Base-by-base conservation (phyloP, 1,284 basidiomycete genomes). In the Mycosarcoma mackinlayi region DNA sequence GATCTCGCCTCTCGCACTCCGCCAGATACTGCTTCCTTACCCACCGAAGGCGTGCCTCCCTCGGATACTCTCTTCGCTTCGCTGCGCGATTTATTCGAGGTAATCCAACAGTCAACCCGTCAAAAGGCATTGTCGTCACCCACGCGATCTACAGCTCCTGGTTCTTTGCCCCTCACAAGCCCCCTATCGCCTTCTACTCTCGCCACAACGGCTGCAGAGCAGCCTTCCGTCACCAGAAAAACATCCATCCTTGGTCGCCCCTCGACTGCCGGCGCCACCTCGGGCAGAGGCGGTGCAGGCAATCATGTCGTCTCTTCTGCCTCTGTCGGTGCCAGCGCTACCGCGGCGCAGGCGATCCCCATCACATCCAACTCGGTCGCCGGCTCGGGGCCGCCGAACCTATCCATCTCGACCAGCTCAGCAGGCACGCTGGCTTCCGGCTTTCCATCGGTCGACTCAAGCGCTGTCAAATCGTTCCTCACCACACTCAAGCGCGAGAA, bases 381-480 rank as follows among this genome's bases (percentile, higher is more conserved):
- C 8, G 41, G 54, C 23, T 28, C 56, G 19, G 67, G 54, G 11
- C 61, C 52, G 4, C 58, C 67, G 10, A 57, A 48, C 16, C 27
- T 67, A 31, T 68, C 71, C 41, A 63, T 65, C 38, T 73, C 68
- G 6, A 68, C 64, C 19, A 53, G 56, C 42, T 62, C 61, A 6
- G 47, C 49, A 5, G 79, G 95, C 94, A 83, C 91, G 91, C 77
- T 86, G 90, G 52, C 97, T 94, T 83, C 88, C 91, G 51, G 89
- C 89, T 34, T 90, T 90, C 25, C 90, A 90, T 87, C 94, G 94
- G 76, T 78, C 8, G 68, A 72, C 24, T 68, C 69, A 14, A 39
- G 13, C 11, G 69, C 69, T 4, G 60, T 79, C 53, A 75, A 73
- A 47, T 54, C 50, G 14, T 82, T 82, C 62, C 54, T 80, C 6